Conservation (phyloP, 257 asterid species). For the Penstemon barbatus region DNA sequence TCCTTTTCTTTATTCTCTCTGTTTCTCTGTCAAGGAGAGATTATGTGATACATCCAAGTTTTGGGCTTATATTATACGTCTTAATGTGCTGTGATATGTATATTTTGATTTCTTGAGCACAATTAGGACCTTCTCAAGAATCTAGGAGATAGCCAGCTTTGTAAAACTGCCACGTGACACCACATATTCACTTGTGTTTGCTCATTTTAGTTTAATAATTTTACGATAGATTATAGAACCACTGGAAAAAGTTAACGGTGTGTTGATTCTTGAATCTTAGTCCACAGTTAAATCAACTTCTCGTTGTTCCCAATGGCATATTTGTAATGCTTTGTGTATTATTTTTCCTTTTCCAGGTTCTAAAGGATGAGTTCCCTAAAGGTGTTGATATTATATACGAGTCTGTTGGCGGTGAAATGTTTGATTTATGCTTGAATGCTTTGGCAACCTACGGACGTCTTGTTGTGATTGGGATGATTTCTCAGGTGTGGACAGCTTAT, state of each 20-base stretch:
- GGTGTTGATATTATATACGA: conserved; percentile 85
- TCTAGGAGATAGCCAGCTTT: conserved; percentile 1
- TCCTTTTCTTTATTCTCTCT: not conserved
- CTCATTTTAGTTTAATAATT: not conserved
- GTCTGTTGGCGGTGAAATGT: conserved; percentile 98
- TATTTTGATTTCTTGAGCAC: conserved; percentile 6
- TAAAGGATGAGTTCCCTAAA: conserved; percentile 85
- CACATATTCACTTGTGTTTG: not conserved
- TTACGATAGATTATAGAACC: not conserved
- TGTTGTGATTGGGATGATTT: conserved; percentile 90
- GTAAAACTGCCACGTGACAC: conserved; percentile 11
- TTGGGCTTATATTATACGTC: not conserved
- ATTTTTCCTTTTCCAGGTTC: conserved; percentile 48
- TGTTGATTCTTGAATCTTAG: too few relatives aligned
- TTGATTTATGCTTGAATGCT: conserved; percentile 79
- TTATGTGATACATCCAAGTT: not conserved
- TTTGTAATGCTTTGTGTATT: conserved; percentile 3
- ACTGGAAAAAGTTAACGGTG: not conserved
- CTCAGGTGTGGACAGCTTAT: conserved; percentile 62
- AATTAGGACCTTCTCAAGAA: conserved; percentile 3
- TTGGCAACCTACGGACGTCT: conserved; percentile 83
- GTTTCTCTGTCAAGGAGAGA: not conserved
- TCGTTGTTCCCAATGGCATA: conserved; percentile 7
- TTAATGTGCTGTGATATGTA: not conserved
- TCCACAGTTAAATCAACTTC: not conserved